Evolutionary conservation across 495 filamentous ascomycete genomes (phyloP), one percentile per base, ranked within the genome.

Genomic region (Lasiosphaeris hirsuta): DNA sequence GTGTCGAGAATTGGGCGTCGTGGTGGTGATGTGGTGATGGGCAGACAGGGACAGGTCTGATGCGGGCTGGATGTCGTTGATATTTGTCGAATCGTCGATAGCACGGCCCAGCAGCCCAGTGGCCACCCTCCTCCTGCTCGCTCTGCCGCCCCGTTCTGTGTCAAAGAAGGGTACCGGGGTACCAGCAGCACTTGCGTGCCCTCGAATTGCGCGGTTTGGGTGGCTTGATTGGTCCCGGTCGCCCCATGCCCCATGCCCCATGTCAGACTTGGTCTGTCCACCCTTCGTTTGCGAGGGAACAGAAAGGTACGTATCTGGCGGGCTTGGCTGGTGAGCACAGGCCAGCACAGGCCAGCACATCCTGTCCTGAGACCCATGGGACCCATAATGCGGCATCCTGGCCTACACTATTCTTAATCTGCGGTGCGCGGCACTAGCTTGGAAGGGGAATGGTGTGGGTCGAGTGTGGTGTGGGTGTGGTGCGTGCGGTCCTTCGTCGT

Each of bases 181-280:
- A 60, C 61, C 57, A 51, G 38, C 49, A 43, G 37, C 48, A 64
- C 61, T 51, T 61, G 62, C 57, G 60, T 53, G 46, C 57, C 64
- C 57, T 59, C 56, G 62, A 57, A 63, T 67, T 65, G 68, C 64
- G 64, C 63, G 66, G 66, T 63, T 58, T 63, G 59, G 61, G 62
- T 54, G 60, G 66, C 60, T 62, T 67, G 68, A 71, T 71, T 71
- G 68, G 66, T 50, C 57, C 46, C 39, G 23, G 51, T 46, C 37
- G 52, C 44, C 65, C 65, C 67, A 63, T 70, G 47, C 39, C 67
- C 65, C 67, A 63, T 70, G 47, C 39, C 67, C 65, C 67, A 63
- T 68, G 67, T 64, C 67, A 70, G 63, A 58, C 63, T 51, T 50
- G 62, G 44, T 30, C 23, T 30, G 23, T 30, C 23, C 23, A 30